Conservation (phyloP, 2,329 filamentous ascomycete genomes). For the Macroventuria anomochaeta region DNA sequence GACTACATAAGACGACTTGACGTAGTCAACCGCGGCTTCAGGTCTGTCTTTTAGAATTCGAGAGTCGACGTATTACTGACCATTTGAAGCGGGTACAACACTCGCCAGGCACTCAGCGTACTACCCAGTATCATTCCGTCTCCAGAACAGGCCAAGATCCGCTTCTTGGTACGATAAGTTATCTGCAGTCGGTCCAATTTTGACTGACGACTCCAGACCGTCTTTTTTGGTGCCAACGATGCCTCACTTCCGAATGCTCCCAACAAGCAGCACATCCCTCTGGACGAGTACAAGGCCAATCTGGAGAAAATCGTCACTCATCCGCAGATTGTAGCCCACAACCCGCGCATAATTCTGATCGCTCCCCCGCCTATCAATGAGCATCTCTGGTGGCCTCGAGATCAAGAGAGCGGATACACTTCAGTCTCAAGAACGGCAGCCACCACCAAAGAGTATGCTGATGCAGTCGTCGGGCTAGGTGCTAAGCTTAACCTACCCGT, state of each 20-base stretch:
- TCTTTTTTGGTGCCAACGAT: constrained; percentile 93
- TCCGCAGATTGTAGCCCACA: constrained; percentile 71
- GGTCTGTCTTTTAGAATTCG: constrained; percentile 45
- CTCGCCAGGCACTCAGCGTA: constrained; percentile 72
- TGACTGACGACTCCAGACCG: constrained; percentile 58
- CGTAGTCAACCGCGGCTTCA: constrained; percentile 86
- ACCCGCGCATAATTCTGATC: constrained; percentile 75
- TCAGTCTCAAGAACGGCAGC: constrained; percentile 61
- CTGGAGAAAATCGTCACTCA: constrained; percentile 75
- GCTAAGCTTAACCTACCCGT: constrained; percentile 64
- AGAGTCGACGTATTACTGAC: constrained; percentile 16
- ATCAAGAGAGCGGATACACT: constrained; percentile 49
- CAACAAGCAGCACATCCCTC: constrained; percentile 75
- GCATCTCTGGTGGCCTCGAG: constrained; percentile 64
- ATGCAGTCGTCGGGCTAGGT: constrained; percentile 69
- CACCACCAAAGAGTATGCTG: constrained; percentile 68
- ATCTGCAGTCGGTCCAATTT: neutral
- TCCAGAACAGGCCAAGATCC: constrained; percentile 66
- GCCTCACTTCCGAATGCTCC: constrained; percentile 69
- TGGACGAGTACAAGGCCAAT: constrained; percentile 78
- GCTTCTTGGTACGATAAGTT: constrained; percentile 64
- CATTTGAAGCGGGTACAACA: constrained; percentile 74
- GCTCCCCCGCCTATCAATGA: constrained; percentile 85
- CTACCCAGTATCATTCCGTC: constrained; percentile 74
- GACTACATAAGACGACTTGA: constrained; percentile 80